Evolutionary conservation across 75 land plant genomes (phyloP).

Genomic region (Adiantum capillusveneris): DNA sequence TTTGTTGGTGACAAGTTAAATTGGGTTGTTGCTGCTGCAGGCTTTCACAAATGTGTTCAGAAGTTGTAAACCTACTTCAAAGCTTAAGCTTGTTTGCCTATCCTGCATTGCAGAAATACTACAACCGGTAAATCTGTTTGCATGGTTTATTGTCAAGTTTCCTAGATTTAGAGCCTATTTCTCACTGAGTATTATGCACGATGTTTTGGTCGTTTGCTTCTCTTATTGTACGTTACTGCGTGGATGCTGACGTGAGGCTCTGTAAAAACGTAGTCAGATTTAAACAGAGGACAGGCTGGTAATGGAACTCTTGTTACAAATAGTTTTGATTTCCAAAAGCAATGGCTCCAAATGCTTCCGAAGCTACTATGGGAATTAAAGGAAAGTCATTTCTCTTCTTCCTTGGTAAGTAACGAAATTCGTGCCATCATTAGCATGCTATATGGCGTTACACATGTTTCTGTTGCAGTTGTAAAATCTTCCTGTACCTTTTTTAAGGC

Average conservation of each 20-base stretch:
- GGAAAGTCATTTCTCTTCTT: conserved; percentile 39
- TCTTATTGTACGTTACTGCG: no score
- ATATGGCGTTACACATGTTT: neutral
- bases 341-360: conserved; percentile 58
- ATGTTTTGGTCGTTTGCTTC: no score
- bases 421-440: neutral
- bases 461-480: neutral
- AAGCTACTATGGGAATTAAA: conserved; percentile 38
- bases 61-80: conserved; percentile 38
- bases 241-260: no score
- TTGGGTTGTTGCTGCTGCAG: conserved; percentile 43
- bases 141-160: no score
- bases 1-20: no score
- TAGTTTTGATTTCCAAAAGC: conserved; percentile 24
- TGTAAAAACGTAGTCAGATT: no score
- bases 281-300: neutral
- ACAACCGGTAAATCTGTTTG: conserved; percentile 20
- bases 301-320: conserved; percentile 2
- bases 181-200: no score
- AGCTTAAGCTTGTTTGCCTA: conserved; percentile 44
- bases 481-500: conserved; percentile 25
- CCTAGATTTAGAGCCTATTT: no score
- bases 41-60: conserved; percentile 55
- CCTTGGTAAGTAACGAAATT: conserved; percentile 27
- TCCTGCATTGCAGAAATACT: conserved; percentile 51